A percentile compares a stretch with the other conserved stretches of the same genome.
These are phyloP conservation scores for Mycosphaerella arachidis DNA, from an alignment of 2,329 filamentous ascomycete species.

Conservation along the genomic window DNA sequence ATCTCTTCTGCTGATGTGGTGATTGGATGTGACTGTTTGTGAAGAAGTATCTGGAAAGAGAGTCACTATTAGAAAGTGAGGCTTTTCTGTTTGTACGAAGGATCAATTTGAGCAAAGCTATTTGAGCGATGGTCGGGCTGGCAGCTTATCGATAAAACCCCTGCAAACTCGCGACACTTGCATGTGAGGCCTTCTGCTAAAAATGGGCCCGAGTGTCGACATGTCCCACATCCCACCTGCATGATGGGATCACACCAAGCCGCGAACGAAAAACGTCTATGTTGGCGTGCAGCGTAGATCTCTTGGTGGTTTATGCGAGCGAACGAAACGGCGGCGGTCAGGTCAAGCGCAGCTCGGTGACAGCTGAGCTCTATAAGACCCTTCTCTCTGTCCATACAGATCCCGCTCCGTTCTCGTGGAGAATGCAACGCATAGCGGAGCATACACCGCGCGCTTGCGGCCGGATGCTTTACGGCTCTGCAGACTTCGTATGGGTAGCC, in stretches of 20 bases:
- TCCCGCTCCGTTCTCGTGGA: neutral
- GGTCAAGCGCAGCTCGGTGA: neutral
- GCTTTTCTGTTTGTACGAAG: neutral
- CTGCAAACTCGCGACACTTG: neutral
- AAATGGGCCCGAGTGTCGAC: neutral
- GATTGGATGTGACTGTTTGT: neutral
- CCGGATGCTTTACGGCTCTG: neutral
- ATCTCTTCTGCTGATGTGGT: slow-evolving; percentile 24
- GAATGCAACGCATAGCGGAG: neutral
- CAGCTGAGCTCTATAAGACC: neutral
- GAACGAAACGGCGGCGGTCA: neutral
- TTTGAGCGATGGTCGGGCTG: neutral
- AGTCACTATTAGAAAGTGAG: neutral
- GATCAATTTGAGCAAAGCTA: neutral
- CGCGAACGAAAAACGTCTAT: neutral
- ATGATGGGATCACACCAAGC: neutral
- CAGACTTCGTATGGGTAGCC: neutral
- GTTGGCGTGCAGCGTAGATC: neutral
- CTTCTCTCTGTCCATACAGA: neutral
- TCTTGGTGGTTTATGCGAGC: neutral
- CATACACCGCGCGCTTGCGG: neutral
- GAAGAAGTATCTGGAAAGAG: neutral
- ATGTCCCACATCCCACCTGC: neutral
- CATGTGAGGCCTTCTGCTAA: neutral
- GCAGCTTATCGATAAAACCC: neutral